Evolutionary conservation across 2,329 filamentous ascomycete species (phyloP).

Genomic region (Cytospora piceae): DNA sequence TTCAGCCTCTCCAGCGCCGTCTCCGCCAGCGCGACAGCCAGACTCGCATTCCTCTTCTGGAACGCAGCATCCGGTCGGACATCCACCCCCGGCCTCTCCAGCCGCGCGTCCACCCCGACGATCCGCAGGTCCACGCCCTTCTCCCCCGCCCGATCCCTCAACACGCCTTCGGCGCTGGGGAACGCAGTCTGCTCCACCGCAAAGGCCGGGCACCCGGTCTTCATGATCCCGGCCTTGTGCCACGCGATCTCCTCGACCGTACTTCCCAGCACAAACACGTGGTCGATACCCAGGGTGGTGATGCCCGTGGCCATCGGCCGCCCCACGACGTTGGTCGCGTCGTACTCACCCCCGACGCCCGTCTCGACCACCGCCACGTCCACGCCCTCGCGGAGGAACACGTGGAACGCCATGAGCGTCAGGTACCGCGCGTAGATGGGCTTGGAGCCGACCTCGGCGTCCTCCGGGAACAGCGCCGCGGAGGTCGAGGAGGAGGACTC

Average conservation of each 20-base stretch:
- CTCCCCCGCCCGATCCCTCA: constrained; percentile 60
- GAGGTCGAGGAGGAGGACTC: too few relatives aligned
- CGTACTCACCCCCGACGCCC: constrained; percentile 69
- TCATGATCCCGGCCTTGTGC: constrained; percentile 76
- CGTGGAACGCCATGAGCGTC: constrained; percentile 68
- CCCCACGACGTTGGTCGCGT: constrained; percentile 69
- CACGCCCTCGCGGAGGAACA: constrained; percentile 66
- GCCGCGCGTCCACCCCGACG: constrained; percentile 50
- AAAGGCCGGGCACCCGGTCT: constrained; percentile 60
- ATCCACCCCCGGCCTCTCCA: constrained; percentile 38
- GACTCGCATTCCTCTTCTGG: constrained; percentile 59
- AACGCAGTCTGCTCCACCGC: constrained; percentile 54
- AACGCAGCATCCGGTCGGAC: constrained; percentile 59
- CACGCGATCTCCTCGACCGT: constrained; percentile 70
- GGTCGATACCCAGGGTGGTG: constrained; percentile 70
- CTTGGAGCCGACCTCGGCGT: constrained; percentile 43
- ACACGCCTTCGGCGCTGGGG: constrained; percentile 51
- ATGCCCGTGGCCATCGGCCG: constrained; percentile 63
- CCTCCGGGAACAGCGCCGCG: constrained; percentile 37
- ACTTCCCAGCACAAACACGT: constrained; percentile 64
- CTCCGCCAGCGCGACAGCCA: constrained; percentile 56
- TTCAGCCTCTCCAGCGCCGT: constrained; percentile 51
- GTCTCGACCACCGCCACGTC: constrained; percentile 68
- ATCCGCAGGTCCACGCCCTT: constrained; percentile 53
- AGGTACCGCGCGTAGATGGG: constrained; percentile 62